A percentile compares a stretch with the other conserved stretches of the same genome.
phyloP scores from a whole-genome alignment of 2,329 filamentous ascomycete genomes.

The Aspergillus aculeatus region DNA sequence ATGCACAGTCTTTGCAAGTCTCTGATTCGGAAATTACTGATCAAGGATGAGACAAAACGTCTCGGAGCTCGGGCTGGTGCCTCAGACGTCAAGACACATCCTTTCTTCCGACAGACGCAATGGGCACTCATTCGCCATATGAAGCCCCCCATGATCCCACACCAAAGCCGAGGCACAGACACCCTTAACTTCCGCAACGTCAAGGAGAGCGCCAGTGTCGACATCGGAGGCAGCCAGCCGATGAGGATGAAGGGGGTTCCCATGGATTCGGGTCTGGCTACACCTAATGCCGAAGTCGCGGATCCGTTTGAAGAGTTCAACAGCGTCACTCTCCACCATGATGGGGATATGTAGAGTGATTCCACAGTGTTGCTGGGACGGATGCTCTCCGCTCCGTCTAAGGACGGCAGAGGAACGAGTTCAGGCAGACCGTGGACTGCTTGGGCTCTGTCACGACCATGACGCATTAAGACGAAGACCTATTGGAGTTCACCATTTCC shows the following conservation, averaged over 20 bases:
- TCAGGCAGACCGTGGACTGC: slow-evolving; percentile 10
- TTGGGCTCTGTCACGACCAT: slow-evolving; percentile 32
- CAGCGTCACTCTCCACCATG: slow-evolving; percentile 94
- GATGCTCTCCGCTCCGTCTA: neutral
- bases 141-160: slow-evolving; percentile 95
- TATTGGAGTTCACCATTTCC: slow-evolving; percentile 24
- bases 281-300: slow-evolving; percentile 74
- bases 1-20: slow-evolving; percentile 87
- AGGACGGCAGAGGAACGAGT: neutral
- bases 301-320: slow-evolving; percentile 99
- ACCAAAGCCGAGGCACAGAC: slow-evolving; percentile 85
- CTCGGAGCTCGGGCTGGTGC: slow-evolving; percentile 91
- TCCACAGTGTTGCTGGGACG: slow-evolving; percentile 1
- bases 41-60: slow-evolving; percentile 94
- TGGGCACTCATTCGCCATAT: slow-evolving; percentile 97
- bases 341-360: slow-evolving; percentile 62
- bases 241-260: slow-evolving; percentile 71
- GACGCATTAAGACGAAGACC: slow-evolving; percentile 33
- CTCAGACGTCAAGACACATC: slow-evolving; percentile 92
- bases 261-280: slow-evolving; percentile 79
- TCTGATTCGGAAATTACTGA: slow-evolving; percentile 90
- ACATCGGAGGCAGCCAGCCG: slow-evolving; percentile 52
- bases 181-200: slow-evolving; percentile 97
- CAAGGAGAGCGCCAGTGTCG: slow-evolving; percentile 94
- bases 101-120: slow-evolving; percentile 93